Conservation (phyloP, 257 asterid species). For the Solanum chilense region DNA sequence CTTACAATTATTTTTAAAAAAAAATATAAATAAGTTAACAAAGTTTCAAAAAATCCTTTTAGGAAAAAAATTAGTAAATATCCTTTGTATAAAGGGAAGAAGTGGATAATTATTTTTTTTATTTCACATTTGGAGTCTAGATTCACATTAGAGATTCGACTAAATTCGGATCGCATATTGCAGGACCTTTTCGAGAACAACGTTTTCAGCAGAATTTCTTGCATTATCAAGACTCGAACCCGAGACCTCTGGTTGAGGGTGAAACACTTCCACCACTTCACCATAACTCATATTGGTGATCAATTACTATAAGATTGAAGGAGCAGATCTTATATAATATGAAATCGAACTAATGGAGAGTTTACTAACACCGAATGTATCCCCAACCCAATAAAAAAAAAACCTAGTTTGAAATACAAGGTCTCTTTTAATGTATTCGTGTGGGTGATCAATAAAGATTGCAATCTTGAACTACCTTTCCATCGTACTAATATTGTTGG, state of each 20-base stretch:
- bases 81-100: neutral
- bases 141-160: accelerated
- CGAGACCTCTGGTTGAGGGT: no score
- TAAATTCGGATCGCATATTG: no score
- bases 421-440: neutral
- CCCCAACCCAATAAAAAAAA: neutral
- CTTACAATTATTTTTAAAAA: no score
- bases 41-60: neutral
- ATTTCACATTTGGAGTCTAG: no score
- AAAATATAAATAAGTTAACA: neutral
- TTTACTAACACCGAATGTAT: neutral
- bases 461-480: neutral
- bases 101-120: no score
- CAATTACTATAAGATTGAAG: neutral
- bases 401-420: neutral
- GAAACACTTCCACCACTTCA: accelerated
- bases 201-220: no score
- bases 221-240: accelerated
- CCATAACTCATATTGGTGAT: no score
- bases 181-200: accelerated
- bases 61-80: neutral
- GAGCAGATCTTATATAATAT: neutral
- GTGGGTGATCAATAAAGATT: neutral
- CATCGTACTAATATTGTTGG: neutral
- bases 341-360: neutral